Conservation (phyloP, 1,284 basidiomycete species). For the Ustilago hordei region DNA sequence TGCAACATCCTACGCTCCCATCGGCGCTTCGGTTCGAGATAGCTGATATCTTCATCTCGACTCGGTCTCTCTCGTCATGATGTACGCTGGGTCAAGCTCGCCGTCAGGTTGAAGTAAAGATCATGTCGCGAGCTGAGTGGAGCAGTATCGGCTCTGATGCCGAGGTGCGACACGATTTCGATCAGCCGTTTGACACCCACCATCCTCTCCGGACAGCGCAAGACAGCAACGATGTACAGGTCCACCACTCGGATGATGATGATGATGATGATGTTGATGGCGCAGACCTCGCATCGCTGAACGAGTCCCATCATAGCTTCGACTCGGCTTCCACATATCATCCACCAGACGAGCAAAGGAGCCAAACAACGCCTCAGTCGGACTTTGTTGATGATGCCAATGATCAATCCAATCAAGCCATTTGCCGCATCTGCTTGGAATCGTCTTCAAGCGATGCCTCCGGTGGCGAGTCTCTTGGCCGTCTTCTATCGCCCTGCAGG, state of each 20-base stretch:
- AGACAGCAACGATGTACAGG: not conserved
- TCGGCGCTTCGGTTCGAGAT: not conserved
- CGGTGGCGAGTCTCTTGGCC: slow-evolving; percentile 44
- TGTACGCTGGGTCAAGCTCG: not conserved
- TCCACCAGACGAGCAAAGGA: not conserved
- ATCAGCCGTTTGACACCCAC: slow-evolving; percentile 26
- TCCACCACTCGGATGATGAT: not conserved
- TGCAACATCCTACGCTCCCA: not conserved
- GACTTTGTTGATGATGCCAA: slow-evolving; percentile 21
- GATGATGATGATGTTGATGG: not conserved
- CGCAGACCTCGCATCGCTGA: slow-evolving; percentile 2
- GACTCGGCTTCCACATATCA: slow-evolving; percentile 4
- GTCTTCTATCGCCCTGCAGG: slow-evolving; percentile 55
- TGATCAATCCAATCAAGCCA: slow-evolving; percentile 29
- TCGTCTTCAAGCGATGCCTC: slow-evolving; percentile 22
- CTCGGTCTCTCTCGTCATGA: not conserved
- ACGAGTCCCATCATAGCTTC: slow-evolving; percentile 11
- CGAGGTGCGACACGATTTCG: slow-evolving; percentile 33
- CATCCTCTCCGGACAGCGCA: not conserved
- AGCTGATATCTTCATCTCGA: not conserved
- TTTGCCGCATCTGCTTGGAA: slow-evolving; percentile 49
- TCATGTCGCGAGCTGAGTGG: slow-evolving; percentile 34
- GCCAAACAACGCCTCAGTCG: not conserved
- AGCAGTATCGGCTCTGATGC: slow-evolving; percentile 35
- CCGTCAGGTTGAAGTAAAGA: not conserved